phyloP scores from a whole-genome alignment of 148 eudicot genomes.

The Limonium bicolor region DNA sequence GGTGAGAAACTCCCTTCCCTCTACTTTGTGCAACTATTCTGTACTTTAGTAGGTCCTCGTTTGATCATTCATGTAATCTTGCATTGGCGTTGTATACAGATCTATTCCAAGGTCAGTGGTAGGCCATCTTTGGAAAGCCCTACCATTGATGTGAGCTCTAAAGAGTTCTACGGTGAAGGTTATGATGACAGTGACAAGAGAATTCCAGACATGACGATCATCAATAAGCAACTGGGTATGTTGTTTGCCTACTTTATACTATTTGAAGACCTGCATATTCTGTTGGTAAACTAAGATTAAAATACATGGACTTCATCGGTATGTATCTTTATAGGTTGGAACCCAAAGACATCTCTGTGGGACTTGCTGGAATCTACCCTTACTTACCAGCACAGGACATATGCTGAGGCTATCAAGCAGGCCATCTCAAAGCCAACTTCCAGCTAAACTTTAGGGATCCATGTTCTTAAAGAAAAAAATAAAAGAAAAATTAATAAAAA shows the following conservation, averaged over 20 bases:
- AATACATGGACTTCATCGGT: too few species aligned
- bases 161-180: slow-evolving; percentile 90
- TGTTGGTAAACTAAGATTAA: too few species aligned
- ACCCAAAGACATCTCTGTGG: slow-evolving; percentile 98
- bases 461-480: too few species aligned
- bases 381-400: slow-evolving; percentile 95
- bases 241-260: too few species aligned
- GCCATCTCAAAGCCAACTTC: slow-evolving; percentile 57
- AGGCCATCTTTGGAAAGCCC: slow-evolving; percentile 58
- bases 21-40: too few species aligned
- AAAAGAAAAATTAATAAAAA: too few species aligned
- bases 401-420: slow-evolving; percentile 84
- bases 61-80: slow-evolving; percentile 8
- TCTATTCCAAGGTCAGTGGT: slow-evolving; percentile 82
- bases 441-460: too few species aligned
- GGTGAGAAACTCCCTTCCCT: slow-evolving; percentile 21
- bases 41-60: not conserved
- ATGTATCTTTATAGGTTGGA: slow-evolving; percentile 46
- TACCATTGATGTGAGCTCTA: slow-evolving; percentile 81
- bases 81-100: too few species aligned
- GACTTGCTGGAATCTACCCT: slow-evolving; percentile 97
- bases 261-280: too few species aligned
- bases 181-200: slow-evolving; percentile 98
- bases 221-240: slow-evolving; percentile 86
- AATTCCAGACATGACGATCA: slow-evolving; percentile 98